Base-by-base conservation (phyloP, 1,139 yeast genomes). In the Saccharomyces hybrid region DNA sequence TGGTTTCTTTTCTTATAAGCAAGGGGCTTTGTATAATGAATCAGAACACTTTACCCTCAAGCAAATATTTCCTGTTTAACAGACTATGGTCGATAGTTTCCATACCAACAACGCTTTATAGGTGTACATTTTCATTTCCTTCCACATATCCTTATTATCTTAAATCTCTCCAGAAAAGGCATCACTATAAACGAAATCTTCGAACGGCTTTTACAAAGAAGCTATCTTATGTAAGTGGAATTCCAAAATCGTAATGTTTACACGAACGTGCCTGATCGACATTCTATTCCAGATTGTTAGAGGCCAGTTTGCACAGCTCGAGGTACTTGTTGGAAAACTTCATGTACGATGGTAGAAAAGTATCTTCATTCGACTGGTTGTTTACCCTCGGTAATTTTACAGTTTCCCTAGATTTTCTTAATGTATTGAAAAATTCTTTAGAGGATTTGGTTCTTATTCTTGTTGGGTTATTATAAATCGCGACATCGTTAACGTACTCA, bases 401-500 rank as follows among this genome's bases (percentile, higher is more conserved):
- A 5, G 44, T 38, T 16, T 54, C 60, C 29, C 62, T 54, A 2
- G 54, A 47, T 19, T 55, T 51, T 46, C 56, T 58, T 42, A 65
- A 47, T 27, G 52, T 53, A 28, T 63, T 60, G 49, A 65, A 61
- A 50, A 65, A 64, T 2, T 58, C 54, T 25, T 52, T 46, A 14
- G 58, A 51, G 3, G 55, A 55, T 3, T 51, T 53, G n/a, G 55
- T 51, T 28, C 54, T 55, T 11, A 55, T 54, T 31, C 55, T 47
- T 25, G 53, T 44, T 2, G 63, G 60, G 5, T 49, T 55, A 28
- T 58, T 54, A 50, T 56, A 63, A 16, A 63, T 53, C 5, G 62
- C 62, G 11, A 65, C 59, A 54, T 64, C 57, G 51, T 58, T 62
- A 13, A 61, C 58, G 52, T 60, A 62, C 51, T 66, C 69, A 1